A percentile compares a stretch with the other conserved stretches of the same genome.
phyloP scores from a whole-genome alignment of 2,329 filamentous ascomycete genomes.

The Colletotrichum lupini region DNA sequence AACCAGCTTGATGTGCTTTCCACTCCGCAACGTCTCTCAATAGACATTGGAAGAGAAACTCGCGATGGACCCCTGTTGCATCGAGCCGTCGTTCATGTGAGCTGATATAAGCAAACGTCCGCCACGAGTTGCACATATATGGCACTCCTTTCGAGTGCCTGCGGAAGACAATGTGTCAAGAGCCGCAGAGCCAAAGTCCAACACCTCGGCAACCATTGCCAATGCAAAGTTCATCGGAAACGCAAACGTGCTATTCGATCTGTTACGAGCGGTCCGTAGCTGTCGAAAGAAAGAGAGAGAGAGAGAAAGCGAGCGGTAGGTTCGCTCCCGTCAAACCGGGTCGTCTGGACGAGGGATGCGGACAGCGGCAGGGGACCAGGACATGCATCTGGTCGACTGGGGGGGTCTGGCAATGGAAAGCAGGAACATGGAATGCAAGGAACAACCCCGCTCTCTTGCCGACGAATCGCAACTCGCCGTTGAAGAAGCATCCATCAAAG shows the following conservation, averaged over 20 bases:
- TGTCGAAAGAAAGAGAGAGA: slow-evolving; percentile 2
- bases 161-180: not conserved
- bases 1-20: not conserved
- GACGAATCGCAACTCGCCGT: slow-evolving; percentile 31
- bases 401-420: not conserved
- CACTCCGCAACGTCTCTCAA: not conserved
- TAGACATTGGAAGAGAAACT: not conserved
- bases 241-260: not conserved
- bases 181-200: not conserved
- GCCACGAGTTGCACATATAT: not conserved
- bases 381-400: not conserved
- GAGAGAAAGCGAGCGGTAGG: slow-evolving; percentile 19
- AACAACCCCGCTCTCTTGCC: not conserved
- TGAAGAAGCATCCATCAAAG: not conserved
- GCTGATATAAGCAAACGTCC: slow-evolving; percentile 7
- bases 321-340: slow-evolving; percentile 13
- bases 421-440: slow-evolving; percentile 5
- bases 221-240: slow-evolving; percentile 22
- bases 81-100: not conserved
- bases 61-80: slow-evolving; percentile 1
- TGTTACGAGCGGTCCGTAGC: slow-evolving; percentile 3
- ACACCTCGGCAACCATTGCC: slow-evolving; percentile 14
- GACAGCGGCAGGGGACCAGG: slow-evolving; percentile 3
- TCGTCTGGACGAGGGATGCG: slow-evolving; percentile 9
- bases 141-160: not conserved